Evolutionary conservation across 148 eudicot genomes (phyloP).

Genomic region (Rhododendron williamsianum): DNA sequence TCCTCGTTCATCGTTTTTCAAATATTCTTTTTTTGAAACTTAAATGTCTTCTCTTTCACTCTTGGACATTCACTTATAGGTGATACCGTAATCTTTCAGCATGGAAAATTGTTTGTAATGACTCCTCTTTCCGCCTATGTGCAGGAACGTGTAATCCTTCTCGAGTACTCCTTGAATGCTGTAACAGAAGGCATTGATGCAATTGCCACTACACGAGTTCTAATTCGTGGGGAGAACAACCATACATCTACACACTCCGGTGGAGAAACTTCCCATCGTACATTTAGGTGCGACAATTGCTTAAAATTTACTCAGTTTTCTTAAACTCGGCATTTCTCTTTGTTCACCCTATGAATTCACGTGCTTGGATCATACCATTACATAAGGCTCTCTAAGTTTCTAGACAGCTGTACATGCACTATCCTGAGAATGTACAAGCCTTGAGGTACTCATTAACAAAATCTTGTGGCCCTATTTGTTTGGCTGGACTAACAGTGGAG

Average conservation of each 20-base stretch:
- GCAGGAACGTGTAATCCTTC: slow-evolving; percentile 80
- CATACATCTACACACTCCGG: slow-evolving; percentile 54
- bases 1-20: too few relatives aligned
- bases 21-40: too few relatives aligned
- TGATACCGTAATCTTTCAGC: neutral
- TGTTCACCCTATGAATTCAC: too few relatives aligned
- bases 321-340: neutral
- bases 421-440: neutral
- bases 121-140: slow-evolving; percentile 12
- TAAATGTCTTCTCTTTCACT: neutral
- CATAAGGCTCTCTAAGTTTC: neutral
- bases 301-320: neutral
- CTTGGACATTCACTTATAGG: neutral
- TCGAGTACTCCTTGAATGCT: slow-evolving; percentile 75
- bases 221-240: slow-evolving; percentile 53
- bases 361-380: neutral
- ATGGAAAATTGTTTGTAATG: neutral
- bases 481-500: neutral
- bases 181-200: slow-evolving; percentile 97
- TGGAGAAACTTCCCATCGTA: slow-evolving; percentile 48
- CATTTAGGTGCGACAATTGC: slow-evolving; percentile 50
- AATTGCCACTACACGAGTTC: slow-evolving; percentile 75
- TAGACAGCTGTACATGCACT: neutral
- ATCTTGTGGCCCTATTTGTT: neutral
- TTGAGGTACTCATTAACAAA: neutral